Evolutionary conservation across 2,329 filamentous ascomycete genomes (phyloP).

Genomic region (Penicillium polonicum): DNA sequence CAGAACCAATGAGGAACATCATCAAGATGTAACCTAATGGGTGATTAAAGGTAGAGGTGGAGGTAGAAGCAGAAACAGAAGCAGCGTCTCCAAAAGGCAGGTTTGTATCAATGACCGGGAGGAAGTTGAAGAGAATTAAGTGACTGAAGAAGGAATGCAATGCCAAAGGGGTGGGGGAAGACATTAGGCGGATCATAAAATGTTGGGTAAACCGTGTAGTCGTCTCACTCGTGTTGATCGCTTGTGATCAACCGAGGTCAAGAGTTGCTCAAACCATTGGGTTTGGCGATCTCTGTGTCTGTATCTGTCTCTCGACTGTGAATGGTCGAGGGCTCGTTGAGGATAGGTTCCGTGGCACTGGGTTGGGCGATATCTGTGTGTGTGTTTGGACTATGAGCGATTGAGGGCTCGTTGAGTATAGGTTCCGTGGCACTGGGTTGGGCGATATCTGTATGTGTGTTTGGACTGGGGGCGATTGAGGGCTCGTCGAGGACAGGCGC

Average conservation of each 20-base stretch:
- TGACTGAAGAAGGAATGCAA: conserved; percentile 8
- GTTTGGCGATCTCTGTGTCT: background rate
- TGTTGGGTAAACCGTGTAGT: conserved; percentile 13
- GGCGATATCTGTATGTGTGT: background rate
- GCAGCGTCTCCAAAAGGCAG: background rate
- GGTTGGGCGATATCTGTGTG: background rate
- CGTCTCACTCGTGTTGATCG: conserved; percentile 13
- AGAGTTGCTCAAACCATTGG: background rate
- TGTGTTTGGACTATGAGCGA: background rate
- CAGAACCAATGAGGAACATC: background rate
- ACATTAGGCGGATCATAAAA: conserved; percentile 18
- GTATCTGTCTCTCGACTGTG: background rate
- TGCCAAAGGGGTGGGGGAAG: conserved; percentile 9
- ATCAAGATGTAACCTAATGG: background rate
- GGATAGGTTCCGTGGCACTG: background rate
- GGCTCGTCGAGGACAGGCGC: background rate
- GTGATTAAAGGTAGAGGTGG: conserved; percentile 9
- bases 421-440: background rate
- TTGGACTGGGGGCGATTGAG: background rate
- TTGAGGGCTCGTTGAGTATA: background rate
- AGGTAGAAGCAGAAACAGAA: conserved; percentile 1
- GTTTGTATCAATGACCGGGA: conserved; percentile 5
- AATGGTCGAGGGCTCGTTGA: background rate
- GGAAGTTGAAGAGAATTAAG: background rate
- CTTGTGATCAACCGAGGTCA: conserved; percentile 8